Base-by-base conservation (phyloP, 768 basidiomycete genomes). In the Tulasnella sp. region DNA sequence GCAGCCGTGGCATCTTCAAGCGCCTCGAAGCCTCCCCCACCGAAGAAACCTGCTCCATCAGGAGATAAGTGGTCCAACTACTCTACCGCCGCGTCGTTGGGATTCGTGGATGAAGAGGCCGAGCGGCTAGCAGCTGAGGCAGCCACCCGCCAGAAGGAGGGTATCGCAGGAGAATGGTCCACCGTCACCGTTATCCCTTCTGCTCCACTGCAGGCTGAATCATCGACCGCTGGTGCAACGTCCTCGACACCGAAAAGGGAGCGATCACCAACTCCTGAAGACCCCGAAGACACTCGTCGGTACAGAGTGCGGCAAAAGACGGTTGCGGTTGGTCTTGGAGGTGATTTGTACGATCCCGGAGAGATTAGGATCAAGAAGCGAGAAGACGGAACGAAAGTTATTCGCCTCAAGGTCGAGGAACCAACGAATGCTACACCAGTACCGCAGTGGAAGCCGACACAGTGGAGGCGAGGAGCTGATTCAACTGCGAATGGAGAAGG, bases 81-180 rank as follows among this genome's bases (percentile, higher is more conserved):
- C 84, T 90, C 94, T 15, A 95, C 95, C 0, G 92, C 97, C 0
- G 91, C 89, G 71, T 93, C 91, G 0, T 87, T 99, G 0, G 96
- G 96, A 0, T 91, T 89, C 81, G 86, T 81, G 13, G 96, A 97
- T 82, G 92, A 91, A 1, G 93, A 94, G 79, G 90, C 86, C 10
- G 93, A 92, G 78, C 85, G 88, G 74, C 82, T 88, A 39, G 86
- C 86, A n/a, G 89, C 88, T 0, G 91, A 92, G 81, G 86, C 87
- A 2, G 89, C 90, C 75, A 85, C 88, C 67, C 87, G 89, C 32
- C 87, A 86, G 71, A 88, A 85, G 18, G 89, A 93, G 81, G 95
- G 94, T 16, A 85, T 90, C 4, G 91, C 88, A 0, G 93, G 95
- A 15, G 88, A 90, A 70, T 97, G 95, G 95, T 85, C 93, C 80